These are phyloP conservation scores for Iris macrosiphon DNA, from an alignment of 106 monocot species.

Conservation along the genomic window DNA sequence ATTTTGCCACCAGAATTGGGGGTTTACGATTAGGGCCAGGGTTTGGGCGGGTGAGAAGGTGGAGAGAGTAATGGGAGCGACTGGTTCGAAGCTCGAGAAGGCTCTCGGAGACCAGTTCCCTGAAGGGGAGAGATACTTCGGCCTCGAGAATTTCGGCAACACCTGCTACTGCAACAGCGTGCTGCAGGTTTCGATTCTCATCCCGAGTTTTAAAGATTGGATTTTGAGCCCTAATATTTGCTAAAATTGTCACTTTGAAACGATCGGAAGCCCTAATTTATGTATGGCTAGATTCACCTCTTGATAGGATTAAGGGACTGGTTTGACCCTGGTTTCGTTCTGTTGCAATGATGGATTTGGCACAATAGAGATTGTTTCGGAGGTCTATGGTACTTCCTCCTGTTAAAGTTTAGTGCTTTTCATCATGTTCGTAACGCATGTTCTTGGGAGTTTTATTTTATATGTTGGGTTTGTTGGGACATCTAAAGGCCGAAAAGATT, in stretches of 20 bases:
- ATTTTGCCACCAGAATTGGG: neutral
- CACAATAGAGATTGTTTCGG: too few species aligned
- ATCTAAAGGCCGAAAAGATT: too few species aligned
- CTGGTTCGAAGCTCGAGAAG: constrained; percentile 37
- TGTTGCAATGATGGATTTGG: too few species aligned
- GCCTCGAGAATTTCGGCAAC: constrained; percentile 47
- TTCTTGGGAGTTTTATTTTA: too few species aligned
- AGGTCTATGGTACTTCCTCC: too few species aligned
- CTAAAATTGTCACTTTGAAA: too few species aligned
- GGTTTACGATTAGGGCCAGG: constrained; percentile 1
- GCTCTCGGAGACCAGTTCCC: constrained; percentile 42
- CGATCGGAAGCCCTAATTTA: too few species aligned
- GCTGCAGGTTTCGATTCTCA: constrained; percentile 12
- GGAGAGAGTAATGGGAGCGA: constrained; percentile 26
- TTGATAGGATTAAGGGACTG: neutral
- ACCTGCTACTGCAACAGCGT: constrained; percentile 43
- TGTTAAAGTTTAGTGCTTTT: too few species aligned
- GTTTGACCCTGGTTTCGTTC: too few species aligned
- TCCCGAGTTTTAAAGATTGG: neutral
- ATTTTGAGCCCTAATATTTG: constrained; percentile 1
- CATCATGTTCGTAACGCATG: too few species aligned
- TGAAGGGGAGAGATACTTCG: constrained; percentile 34
- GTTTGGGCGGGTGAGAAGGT: neutral
- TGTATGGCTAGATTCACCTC: too few species aligned
- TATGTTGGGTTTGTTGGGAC: too few species aligned